A percentile compares a stretch with the other conserved stretches of the same genome.
Evolutionary conservation across 257 asterid genomes (phyloP).

Genomic region (Lantana camara): DNA sequence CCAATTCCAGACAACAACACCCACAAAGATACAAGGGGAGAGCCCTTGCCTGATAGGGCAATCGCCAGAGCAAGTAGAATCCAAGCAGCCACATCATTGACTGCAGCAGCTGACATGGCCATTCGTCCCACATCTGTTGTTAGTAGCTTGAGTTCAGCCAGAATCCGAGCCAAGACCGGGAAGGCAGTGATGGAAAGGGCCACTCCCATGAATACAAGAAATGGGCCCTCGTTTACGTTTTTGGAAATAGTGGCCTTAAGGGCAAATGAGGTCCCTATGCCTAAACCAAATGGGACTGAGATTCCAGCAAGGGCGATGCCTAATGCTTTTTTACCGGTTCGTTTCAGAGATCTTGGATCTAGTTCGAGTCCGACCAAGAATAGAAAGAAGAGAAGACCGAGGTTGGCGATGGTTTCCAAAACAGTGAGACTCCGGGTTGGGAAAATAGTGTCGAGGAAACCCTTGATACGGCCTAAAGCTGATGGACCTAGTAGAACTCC

Average conservation of each 20-base stretch:
- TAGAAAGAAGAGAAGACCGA: slow-evolving; percentile 77
- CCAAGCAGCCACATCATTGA: slow-evolving; percentile 87
- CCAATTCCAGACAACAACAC: slow-evolving; percentile 62
- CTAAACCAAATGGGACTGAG: slow-evolving; percentile 62
- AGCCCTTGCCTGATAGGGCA: slow-evolving; percentile 66
- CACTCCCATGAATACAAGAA: slow-evolving; percentile 80
- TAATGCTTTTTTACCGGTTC: slow-evolving; percentile 65
- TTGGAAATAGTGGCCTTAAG: slow-evolving; percentile 50
- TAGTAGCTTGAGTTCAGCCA: slow-evolving; percentile 79
- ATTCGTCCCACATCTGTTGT: slow-evolving; percentile 74
- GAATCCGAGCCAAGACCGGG: slow-evolving; percentile 83
- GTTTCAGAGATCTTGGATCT: slow-evolving; percentile 47
- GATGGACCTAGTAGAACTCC: slow-evolving; percentile 89
- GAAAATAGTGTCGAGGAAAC: slow-evolving; percentile 56
- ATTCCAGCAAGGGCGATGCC: slow-evolving; percentile 81
- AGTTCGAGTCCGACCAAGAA: slow-evolving; percentile 79
- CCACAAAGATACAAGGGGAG: slow-evolving; percentile 67
- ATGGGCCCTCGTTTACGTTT: slow-evolving; percentile 48
- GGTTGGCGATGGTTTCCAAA: slow-evolving; percentile 75
- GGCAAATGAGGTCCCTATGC: slow-evolving; percentile 69
- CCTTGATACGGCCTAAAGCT: slow-evolving; percentile 61
- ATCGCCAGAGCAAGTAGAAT: slow-evolving; percentile 74
- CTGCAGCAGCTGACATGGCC: slow-evolving; percentile 93
- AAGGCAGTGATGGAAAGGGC: slow-evolving; percentile 89
- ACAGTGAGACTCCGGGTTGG: slow-evolving; percentile 71